phyloP scores from a whole-genome alignment of 148 eudicot species.

The Fagopyrum tataricum region DNA sequence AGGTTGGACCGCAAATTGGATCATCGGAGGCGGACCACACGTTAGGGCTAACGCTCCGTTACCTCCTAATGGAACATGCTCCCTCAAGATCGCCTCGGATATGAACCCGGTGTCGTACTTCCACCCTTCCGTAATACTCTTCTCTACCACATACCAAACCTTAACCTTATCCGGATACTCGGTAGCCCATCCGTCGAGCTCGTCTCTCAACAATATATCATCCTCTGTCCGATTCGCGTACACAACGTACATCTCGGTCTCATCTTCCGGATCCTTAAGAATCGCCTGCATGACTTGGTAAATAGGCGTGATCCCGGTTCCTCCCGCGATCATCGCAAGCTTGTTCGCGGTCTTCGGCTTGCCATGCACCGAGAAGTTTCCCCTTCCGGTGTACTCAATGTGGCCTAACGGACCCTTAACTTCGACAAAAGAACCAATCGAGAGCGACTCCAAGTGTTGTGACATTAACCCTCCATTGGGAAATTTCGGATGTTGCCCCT shows the following conservation, averaged over 20 bases:
- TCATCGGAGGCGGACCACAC: slow-evolving; percentile 95
- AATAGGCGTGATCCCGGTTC: slow-evolving; percentile 85
- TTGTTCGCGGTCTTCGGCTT: slow-evolving; percentile 62
- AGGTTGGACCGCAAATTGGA: slow-evolving; percentile 81
- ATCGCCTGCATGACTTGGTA: slow-evolving; percentile 89
- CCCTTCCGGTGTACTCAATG: slow-evolving; percentile 71
- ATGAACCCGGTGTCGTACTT: slow-evolving; percentile 51
- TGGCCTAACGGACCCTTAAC: slow-evolving; percentile 95
- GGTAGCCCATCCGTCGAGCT: slow-evolving; percentile 71
- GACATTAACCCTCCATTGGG: slow-evolving; percentile 85
- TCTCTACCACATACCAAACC: slow-evolving; percentile 82
- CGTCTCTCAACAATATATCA: slow-evolving; percentile 63
- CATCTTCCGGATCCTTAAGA: slow-evolving; percentile 67
- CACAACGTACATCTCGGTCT: slow-evolving; percentile 73
- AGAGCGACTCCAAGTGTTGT: slow-evolving; percentile 55
- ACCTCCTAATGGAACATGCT: slow-evolving; percentile 53
- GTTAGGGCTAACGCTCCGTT: slow-evolving; percentile 55
- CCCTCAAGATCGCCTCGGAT: slow-evolving; percentile 51
- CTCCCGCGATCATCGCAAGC: slow-evolving; percentile 86
- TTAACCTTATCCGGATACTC: slow-evolving; percentile 49
- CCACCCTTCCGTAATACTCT: slow-evolving; percentile 52
- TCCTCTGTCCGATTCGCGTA: slow-evolving; percentile 87
- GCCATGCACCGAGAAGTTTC: slow-evolving; percentile 61
- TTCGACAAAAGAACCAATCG: slow-evolving; percentile 45
- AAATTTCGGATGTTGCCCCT: slow-evolving; percentile 46